phyloP scores from a whole-genome alignment of 345 rosid species.

The Pistacia integerrima region DNA sequence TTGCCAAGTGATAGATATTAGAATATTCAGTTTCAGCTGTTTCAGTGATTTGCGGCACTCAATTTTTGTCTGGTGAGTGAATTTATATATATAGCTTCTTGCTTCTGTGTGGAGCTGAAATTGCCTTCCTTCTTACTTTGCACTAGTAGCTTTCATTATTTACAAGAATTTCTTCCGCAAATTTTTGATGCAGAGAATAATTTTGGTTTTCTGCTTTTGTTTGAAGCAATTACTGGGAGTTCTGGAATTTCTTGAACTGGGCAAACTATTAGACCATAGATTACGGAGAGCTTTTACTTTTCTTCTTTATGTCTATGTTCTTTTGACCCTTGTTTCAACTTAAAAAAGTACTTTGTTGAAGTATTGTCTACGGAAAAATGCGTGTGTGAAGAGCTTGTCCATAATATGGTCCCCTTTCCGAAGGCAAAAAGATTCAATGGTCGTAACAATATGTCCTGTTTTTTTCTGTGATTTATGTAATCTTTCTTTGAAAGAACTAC shows the following conservation, averaged over 20 bases:
- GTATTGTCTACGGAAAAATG: too few relatives aligned
- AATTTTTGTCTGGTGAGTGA: background rate
- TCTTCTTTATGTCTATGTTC: background rate
- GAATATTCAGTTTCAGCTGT: background rate
- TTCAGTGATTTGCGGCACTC: background rate
- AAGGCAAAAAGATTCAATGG: conserved; percentile 7
- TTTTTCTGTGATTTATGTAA: too few relatives aligned
- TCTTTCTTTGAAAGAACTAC: background rate
- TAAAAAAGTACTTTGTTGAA: too few relatives aligned
- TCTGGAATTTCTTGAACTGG: background rate
- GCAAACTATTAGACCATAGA: background rate
- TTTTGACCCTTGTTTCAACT: background rate
- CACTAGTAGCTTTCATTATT: background rate
- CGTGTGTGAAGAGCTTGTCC: background rate
- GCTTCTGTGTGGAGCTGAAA: background rate
- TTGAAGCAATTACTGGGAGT: background rate
- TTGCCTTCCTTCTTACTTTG: background rate
- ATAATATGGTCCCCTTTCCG: background rate
- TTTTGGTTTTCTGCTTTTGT: too few relatives aligned
- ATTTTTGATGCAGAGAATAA: too few relatives aligned
- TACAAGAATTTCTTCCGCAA: too few relatives aligned
- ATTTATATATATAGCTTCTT: background rate
- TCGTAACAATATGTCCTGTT: too few relatives aligned
- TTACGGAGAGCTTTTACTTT: background rate
- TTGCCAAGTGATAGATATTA: background rate